Conservation (phyloP, 148 eudicot genomes). For the Vaccinium vitisidaea region DNA sequence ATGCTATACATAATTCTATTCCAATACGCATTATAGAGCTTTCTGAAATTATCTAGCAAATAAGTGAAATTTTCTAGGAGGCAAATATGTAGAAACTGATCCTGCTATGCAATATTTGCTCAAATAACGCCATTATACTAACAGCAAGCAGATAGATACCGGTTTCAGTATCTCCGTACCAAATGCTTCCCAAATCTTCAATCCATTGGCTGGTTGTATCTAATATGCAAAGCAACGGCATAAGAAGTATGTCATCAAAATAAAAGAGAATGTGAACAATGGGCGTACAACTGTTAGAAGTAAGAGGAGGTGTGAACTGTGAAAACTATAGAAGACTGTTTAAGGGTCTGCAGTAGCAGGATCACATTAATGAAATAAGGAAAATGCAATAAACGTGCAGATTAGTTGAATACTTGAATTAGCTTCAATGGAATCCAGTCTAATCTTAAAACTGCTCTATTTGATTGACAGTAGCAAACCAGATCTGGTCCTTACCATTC, state of each 20-base stretch:
- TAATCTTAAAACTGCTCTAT: neutral
- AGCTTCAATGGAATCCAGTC: neutral
- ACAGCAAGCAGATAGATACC: constrained; percentile 32
- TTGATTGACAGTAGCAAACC: neutral
- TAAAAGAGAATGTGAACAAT: neutral
- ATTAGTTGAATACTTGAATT: neutral
- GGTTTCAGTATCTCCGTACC: constrained; percentile 36
- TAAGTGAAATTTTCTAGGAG: neutral
- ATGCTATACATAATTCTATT: neutral
- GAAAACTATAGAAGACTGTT: neutral
- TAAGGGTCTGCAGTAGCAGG: neutral
- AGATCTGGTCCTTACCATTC: neutral
- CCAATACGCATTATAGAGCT: neutral
- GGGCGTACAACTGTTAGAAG: neutral
- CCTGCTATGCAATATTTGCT: neutral
- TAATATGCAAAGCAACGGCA: neutral
- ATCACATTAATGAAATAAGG: neutral
- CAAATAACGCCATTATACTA: neutral
- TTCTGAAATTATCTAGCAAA: neutral
- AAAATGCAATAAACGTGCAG: neutral
- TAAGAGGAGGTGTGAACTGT: neutral
- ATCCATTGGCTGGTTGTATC: constrained; percentile 45
- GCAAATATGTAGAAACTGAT: too few species aligned
- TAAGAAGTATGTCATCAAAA: neutral
- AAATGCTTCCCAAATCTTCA: constrained; percentile 39